phyloP scores from a whole-genome alignment of 345 rosid species.

The Noccaea bulbosa region DNA sequence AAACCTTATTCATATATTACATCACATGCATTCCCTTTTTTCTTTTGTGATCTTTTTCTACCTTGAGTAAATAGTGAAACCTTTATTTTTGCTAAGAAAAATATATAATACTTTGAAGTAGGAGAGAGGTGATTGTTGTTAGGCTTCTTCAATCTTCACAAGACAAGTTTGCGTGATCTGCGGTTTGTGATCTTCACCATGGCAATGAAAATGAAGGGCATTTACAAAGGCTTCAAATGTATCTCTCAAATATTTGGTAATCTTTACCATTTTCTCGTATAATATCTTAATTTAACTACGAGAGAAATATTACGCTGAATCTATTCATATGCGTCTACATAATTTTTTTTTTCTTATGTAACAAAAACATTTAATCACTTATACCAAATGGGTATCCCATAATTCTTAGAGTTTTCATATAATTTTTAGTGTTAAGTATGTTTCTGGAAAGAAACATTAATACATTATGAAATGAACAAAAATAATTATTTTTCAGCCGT shows the following conservation, averaged over 20 bases:
- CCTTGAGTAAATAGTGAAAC: conserved; percentile 4
- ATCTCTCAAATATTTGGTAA: conserved; percentile 87
- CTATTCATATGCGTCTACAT: neutral
- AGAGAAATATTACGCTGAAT: neutral
- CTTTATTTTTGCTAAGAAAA: neutral
- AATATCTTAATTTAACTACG: neutral
- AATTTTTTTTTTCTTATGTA: neutral
- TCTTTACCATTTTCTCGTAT: conserved; percentile 5
- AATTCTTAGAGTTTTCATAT: neutral
- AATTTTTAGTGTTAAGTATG: conserved; percentile 4
- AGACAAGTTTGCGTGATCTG: neutral
- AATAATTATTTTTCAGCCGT: conserved; percentile 10
- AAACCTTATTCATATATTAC: conserved; percentile 22
- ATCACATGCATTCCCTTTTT: conserved; percentile 22
- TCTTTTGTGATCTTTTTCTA: neutral
- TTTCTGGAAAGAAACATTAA: neutral
- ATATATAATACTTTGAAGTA: neutral
- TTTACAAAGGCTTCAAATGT: conserved; percentile 85
- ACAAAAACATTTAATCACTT: neutral
- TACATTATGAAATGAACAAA: neutral
- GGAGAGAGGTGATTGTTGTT: conserved; percentile 23
- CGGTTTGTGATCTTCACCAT: conserved; percentile 43
- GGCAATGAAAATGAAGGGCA: conserved; percentile 84
- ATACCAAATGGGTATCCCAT: neutral
- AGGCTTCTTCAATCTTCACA: conserved; percentile 26